Evolutionary conservation across 305 asterid species (phyloP), one percentile per base, ranked within the genome.

Genomic region (Petunia hybrid): DNA sequence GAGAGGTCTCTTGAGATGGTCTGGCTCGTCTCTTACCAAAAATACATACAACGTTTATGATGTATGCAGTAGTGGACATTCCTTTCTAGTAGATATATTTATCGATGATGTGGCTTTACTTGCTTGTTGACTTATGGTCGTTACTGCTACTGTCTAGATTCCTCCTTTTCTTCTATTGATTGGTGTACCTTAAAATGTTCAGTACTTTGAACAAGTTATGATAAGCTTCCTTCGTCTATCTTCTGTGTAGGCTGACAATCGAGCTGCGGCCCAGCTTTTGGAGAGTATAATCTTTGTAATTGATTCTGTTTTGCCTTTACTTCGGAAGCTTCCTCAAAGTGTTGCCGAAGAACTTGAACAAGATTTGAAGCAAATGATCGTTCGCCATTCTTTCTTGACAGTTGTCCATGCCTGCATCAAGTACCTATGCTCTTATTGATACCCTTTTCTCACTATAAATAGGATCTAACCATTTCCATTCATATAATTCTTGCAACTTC

Each of bases 331-430:
- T 87, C 92, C 99, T 80, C 90, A 86, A 80, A 92, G 80, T 84
- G 91, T 95, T 65, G 87, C 87, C 81, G 97, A 93, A 82, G 99
- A 97, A 79, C 97, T 97, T 82, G 98, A 97, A 87, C 99, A 92
- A 87, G 99, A 97, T 89, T 86, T 97, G 77, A 97, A 93, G 90
- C 98, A 97, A 85, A 94, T 97, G 98, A 97, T 95, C 67, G 99
- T 92, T 86, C 96, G 99, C 57, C 99, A 94, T 90, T 92, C 99
- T 70, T 97, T 94, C 89, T 91, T 97, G 88, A 92, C 97, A 75
- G 98, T 97, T 85, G 98, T 97, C 85, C 99, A 97, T 88, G 95
- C 99, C 31, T 93, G 98, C 91, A 97, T 97, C 89, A 97, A 90
- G 99, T 94, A 79, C 66, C 51, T 77, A 40, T 89, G 81, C 83